Conservation (phyloP, 2,329 filamentous ascomycete species). For the Celoporthe dispersa region DNA sequence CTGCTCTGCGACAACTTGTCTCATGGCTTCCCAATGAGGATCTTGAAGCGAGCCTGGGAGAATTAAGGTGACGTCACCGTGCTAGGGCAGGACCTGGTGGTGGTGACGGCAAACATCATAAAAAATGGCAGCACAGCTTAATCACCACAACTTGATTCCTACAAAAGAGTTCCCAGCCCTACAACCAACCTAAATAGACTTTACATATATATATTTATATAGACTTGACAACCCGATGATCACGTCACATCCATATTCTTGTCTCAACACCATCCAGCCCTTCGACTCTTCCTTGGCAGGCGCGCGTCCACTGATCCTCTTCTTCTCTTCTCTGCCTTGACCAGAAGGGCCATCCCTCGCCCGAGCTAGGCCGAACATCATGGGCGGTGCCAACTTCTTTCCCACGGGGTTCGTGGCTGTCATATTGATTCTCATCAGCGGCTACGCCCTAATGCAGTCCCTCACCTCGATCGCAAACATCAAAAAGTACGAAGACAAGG, state of each 20-base stretch:
- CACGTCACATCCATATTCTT: not conserved
- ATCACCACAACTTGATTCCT: not conserved
- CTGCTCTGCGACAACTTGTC: not conserved
- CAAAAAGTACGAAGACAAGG: conserved; percentile 37
- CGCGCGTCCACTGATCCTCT: not conserved
- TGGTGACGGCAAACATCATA: not conserved
- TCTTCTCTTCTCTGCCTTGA: not conserved
- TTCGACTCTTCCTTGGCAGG: not conserved
- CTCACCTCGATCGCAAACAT: conserved; percentile 36
- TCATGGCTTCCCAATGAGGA: conserved; percentile 5
- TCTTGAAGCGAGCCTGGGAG: not conserved
- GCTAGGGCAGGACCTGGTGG: not conserved
- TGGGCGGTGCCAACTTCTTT: conserved; percentile 23
- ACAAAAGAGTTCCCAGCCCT: not conserved
- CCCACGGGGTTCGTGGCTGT: conserved; percentile 29
- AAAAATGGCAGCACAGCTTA: not conserved
- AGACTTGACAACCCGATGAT: not conserved
- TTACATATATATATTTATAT: not conserved
- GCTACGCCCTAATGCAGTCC: conserved; percentile 34
- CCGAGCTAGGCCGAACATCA: not conserved
- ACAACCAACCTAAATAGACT: not conserved
- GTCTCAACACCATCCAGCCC: not conserved
- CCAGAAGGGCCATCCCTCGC: not conserved
- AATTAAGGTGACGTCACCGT: not conserved
- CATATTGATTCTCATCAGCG: conserved; percentile 32